Conservation (phyloP, 1,284 basidiomycete species). For the Boletus sp. region DNA sequence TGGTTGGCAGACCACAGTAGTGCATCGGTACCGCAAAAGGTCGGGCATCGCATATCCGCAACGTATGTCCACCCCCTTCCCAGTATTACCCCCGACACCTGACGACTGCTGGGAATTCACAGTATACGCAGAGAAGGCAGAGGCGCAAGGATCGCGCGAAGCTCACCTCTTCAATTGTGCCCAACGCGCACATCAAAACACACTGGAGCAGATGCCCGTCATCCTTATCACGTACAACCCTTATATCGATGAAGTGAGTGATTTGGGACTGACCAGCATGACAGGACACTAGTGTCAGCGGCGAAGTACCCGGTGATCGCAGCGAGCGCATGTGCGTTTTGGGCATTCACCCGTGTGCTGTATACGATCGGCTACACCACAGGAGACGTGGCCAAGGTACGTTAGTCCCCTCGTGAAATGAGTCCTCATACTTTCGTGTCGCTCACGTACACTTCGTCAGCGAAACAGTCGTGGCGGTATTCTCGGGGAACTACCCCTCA, state of each 20-base stretch:
- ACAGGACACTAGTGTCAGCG: slow-evolving; percentile 33
- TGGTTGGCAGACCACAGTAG: slow-evolving; percentile 26
- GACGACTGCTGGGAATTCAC: not conserved
- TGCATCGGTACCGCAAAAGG: slow-evolving; percentile 27
- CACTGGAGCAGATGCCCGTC: slow-evolving; percentile 35
- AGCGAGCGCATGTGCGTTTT: slow-evolving; percentile 29
- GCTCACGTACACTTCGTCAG: slow-evolving; percentile 7
- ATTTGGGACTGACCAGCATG: not conserved
- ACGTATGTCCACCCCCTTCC: slow-evolving; percentile 13
- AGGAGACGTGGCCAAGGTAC: slow-evolving; percentile 30
- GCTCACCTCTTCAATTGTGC: slow-evolving; percentile 37
- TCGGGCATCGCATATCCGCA: slow-evolving; percentile 36
- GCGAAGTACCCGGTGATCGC: slow-evolving; percentile 33
- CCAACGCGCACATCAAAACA: slow-evolving; percentile 42
- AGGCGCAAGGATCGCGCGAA: slow-evolving; percentile 29
- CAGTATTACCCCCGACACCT: not conserved
- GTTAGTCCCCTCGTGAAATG: slow-evolving; percentile 1
- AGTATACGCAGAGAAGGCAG: slow-evolving; percentile 41
- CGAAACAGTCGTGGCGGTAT: slow-evolving; percentile 18
- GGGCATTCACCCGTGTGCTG: slow-evolving; percentile 34
- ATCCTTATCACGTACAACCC: slow-evolving; percentile 14
- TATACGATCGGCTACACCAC: slow-evolving; percentile 33
- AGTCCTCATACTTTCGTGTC: not conserved
- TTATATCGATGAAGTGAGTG: too few species aligned
- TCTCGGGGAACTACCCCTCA: slow-evolving; percentile 14